Conservation (phyloP, 805 yeast genomes). For the Kodamaea sagamina region DNA sequence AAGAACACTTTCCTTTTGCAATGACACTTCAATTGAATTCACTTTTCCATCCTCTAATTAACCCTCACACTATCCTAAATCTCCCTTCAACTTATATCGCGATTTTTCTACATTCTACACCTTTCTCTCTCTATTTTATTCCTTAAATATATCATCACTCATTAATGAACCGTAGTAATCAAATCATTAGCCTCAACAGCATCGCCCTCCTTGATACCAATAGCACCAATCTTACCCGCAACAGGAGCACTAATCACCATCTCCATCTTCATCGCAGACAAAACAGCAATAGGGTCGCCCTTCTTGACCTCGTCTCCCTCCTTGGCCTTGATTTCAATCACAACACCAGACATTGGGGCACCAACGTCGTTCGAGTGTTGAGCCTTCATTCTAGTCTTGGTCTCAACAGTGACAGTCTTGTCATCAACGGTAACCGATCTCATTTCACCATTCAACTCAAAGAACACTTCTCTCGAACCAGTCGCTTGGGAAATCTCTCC, state of each 20-base stretch:
- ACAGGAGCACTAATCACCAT: slow-evolving; percentile 95
- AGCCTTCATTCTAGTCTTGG: slow-evolving; percentile 87
- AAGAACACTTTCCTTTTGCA: too few species aligned
- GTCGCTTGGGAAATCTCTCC: slow-evolving; percentile 84
- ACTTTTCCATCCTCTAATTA: too few species aligned
- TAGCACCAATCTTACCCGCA: slow-evolving; percentile 78
- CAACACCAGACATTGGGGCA: slow-evolving; percentile 99
- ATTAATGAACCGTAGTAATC: slow-evolving; percentile 39
- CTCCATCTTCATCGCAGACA: slow-evolving; percentile 99
- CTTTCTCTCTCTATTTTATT: background rate
- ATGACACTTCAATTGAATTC: background rate
- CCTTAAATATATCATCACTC: slow-evolving; percentile 4
- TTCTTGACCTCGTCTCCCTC: slow-evolving; percentile 87
- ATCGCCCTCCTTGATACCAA: slow-evolving; percentile 85
- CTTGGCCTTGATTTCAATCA: slow-evolving; percentile 90
- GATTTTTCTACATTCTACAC: too few species aligned
- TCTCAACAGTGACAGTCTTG: slow-evolving; percentile 81
- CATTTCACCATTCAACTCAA: slow-evolving; percentile 97
- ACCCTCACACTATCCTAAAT: too few species aligned
- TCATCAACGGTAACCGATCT: slow-evolving; percentile 93
- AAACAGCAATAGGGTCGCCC: slow-evolving; percentile 92
- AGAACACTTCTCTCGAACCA: slow-evolving; percentile 94
- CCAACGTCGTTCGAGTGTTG: slow-evolving; percentile 92
- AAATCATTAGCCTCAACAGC: slow-evolving; percentile 94
- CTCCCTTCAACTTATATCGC: too few species aligned